Base-by-base conservation (phyloP, 305 asterid species). In the Fraxinus nigra region DNA sequence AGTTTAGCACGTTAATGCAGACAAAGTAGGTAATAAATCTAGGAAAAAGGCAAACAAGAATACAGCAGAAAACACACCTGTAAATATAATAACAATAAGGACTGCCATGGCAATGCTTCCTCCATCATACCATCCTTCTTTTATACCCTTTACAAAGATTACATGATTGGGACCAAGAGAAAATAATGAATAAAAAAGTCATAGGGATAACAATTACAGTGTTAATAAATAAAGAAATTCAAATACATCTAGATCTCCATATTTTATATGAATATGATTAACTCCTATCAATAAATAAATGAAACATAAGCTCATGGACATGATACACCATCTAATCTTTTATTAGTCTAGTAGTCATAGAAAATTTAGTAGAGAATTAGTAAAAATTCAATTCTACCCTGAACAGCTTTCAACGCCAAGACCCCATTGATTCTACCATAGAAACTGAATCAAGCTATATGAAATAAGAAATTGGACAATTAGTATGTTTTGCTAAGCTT, bases 121-220 rank as follows among this genome's bases (percentile, higher is more conserved):
- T 82, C 99, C 99, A 88, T 96, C 98, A 86, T 96, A 96, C 99
- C 99, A 96, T 83, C 99, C 98, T 89, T 94, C 97, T 90, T 90
- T 88, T 75, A 92, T 90, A 82, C 98, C 99, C 99, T 96, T 80
- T 72, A 81, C 32, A 76, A 74, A 77, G 13, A 38, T 74, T 13
- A 30, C 30, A 63, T 78, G 82, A 9, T 14, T 35, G 75, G 76
- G 84, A 79, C 72, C 33, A 35, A 22, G 56, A 79, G 83, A 78
- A 54, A 82, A 75, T 34, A 75, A 18, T 22, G 75, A 73, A 30
- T 7, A 61, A 63, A 76, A 10, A 43, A 3, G 61, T 32, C 40
- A 16, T 5, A 33, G 35, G 20, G 43, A 70, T 70, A 70, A 33
- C 37, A 6, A 33, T 32, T 4, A 14, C 76, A 16, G 40, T 33